Conservation (phyloP, 2,329 filamentous ascomycete species). For the Ceratocystis ficicola region DNA sequence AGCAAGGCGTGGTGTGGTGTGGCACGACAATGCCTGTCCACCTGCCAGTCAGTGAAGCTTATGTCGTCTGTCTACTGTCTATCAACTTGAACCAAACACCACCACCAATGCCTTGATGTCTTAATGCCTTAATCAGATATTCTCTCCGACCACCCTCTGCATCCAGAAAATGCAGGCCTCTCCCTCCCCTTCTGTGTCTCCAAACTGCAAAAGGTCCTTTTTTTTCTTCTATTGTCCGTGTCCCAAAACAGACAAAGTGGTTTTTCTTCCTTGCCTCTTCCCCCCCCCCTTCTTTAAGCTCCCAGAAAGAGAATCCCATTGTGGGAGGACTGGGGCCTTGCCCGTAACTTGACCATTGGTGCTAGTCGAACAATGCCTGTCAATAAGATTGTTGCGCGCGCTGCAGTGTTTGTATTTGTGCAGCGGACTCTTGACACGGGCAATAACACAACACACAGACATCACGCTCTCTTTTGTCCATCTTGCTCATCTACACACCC, state of each 20-base stretch:
- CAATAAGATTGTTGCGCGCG: neutral
- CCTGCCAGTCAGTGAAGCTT: neutral
- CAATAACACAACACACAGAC: neutral
- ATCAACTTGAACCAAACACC: neutral
- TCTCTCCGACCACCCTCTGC: neutral
- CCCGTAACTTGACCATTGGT: neutral
- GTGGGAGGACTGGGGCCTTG: neutral
- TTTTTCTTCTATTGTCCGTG: neutral
- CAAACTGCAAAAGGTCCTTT: neutral
- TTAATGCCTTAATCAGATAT: neutral
- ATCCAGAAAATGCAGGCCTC: neutral
- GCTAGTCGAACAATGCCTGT: neutral
- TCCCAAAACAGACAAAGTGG: slow-evolving; percentile 6
- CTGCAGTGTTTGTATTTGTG: neutral
- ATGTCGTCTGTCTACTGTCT: neutral
- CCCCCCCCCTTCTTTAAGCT: neutral
- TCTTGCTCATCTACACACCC: neutral
- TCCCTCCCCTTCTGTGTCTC: neutral
- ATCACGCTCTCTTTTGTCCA: neutral
- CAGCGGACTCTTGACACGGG: neutral
- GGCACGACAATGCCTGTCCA: no score
- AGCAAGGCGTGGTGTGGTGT: no score
- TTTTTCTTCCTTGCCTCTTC: neutral
- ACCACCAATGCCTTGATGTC: no score
- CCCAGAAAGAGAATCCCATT: neutral